These are phyloP conservation scores for Halenospora varia DNA, from an alignment of 495 filamentous ascomycete species.

Conservation along the genomic window DNA sequence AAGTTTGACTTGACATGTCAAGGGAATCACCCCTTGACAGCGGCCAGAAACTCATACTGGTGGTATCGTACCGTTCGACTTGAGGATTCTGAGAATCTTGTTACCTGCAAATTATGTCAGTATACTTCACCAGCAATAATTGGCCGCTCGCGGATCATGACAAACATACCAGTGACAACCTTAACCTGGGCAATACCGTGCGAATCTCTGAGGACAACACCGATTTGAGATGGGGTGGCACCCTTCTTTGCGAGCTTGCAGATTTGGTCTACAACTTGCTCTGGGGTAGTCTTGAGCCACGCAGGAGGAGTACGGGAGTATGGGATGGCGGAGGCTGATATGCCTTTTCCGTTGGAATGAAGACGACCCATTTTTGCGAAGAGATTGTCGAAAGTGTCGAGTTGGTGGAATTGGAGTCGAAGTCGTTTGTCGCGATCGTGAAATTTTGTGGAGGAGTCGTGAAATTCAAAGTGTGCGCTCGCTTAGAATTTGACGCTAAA, in stretches of 20 bases:
- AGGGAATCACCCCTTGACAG: constrained; percentile 3
- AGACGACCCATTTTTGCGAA: constrained; percentile 85
- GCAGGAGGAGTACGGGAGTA: constrained; percentile 89
- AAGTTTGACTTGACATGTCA: constrained; percentile 10
- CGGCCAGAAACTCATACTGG: constrained; percentile 9
- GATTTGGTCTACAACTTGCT: constrained; percentile 87
- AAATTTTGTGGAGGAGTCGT: constrained; percentile 20
- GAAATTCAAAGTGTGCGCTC: constrained; percentile 10
- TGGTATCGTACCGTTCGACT: constrained; percentile 76
- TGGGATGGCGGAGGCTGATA: constrained; percentile 87
- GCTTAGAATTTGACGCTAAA: constrained; percentile 12
- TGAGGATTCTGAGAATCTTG: constrained; percentile 99
- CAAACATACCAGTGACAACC: constrained; percentile 84
- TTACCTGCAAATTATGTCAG: constrained; percentile 60
- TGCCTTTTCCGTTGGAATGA: constrained; percentile 99
- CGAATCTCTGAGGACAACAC: constrained; percentile 94
- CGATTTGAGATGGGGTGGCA: constrained; percentile 95
- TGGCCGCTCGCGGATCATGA: background rate
- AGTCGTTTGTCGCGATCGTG: constrained; percentile 3
- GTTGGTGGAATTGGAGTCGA: constrained; percentile 21
- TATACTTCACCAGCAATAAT: background rate
- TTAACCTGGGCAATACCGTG: constrained; percentile 97
- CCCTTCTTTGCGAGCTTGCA: constrained; percentile 98
- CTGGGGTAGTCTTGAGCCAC: constrained; percentile 86
- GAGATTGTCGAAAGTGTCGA: constrained; percentile 33